phyloP scores from a whole-genome alignment of 768 basidiomycete species.

The Rhizopogon vesiculosus region DNA sequence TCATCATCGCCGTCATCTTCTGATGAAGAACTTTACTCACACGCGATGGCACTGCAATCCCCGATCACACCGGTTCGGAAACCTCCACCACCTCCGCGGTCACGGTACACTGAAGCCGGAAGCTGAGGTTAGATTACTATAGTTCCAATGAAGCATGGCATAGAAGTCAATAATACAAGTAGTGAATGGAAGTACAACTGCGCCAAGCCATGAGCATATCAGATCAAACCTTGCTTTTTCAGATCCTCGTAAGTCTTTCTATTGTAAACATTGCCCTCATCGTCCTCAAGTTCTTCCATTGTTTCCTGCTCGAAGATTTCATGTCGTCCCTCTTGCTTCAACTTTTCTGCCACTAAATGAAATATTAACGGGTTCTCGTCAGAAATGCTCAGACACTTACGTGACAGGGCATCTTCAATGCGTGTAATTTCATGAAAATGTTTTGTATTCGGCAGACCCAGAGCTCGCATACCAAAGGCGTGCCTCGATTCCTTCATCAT shows the following conservation, averaged over 20 bases:
- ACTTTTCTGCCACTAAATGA: slow-evolving; percentile 83
- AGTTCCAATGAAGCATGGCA: not conserved
- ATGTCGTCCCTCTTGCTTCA: slow-evolving; percentile 94
- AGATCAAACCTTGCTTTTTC: slow-evolving; percentile 92
- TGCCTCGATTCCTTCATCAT: slow-evolving; percentile 79
- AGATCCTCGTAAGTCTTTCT: slow-evolving; percentile 97
- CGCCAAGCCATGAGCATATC: slow-evolving; percentile 10
- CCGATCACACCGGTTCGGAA: slow-evolving; percentile 48
- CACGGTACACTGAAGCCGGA: slow-evolving; percentile 6
- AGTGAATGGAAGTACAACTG: slow-evolving; percentile 5
- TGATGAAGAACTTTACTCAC: slow-evolving; percentile 79
- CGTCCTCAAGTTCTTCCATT: slow-evolving; percentile 97
- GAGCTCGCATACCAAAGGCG: slow-evolving; percentile 96
- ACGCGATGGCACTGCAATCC: slow-evolving; percentile 65
- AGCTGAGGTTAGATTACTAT: not conserved
- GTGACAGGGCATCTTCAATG: slow-evolving; percentile 91
- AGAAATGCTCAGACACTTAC: slow-evolving; percentile 45
- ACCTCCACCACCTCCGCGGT: slow-evolving; percentile 19
- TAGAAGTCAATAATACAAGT: slow-evolving; percentile 1
- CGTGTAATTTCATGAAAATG: slow-evolving; percentile 99
- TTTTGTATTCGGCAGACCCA: slow-evolving; percentile 96
- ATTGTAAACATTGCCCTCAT: slow-evolving; percentile 98
- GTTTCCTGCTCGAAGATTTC: slow-evolving; percentile 92
- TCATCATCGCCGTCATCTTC: slow-evolving; percentile 79
- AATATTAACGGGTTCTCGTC: not conserved